phyloP scores from a whole-genome alignment of 2,329 filamentous ascomycete genomes.

The Penicillium griseofulvum region DNA sequence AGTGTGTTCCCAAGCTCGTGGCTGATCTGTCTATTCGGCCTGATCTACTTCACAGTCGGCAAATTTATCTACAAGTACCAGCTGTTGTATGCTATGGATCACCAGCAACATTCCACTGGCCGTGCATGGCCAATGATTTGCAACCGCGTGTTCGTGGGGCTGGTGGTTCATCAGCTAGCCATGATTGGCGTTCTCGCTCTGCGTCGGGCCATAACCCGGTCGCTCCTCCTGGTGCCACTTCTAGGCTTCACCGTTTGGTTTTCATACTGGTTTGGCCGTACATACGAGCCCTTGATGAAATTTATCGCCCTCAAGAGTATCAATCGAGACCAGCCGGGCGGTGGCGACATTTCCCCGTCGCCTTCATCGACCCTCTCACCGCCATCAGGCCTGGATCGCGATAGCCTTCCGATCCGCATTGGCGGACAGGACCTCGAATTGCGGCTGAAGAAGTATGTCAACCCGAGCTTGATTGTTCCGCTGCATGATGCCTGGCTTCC shows the following conservation, averaged over 20 bases:
- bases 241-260: slow-evolving; percentile 84
- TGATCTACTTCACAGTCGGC: slow-evolving; percentile 58
- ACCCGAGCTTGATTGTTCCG: slow-evolving; percentile 46
- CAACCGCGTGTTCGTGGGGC: slow-evolving; percentile 80
- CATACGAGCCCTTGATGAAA: slow-evolving; percentile 83
- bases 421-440: slow-evolving; percentile 42
- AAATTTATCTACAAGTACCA: slow-evolving; percentile 66
- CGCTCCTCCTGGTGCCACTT: slow-evolving; percentile 71
- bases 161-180: slow-evolving; percentile 85
- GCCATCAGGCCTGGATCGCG: slow-evolving; percentile 44
- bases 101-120: slow-evolving; percentile 69
- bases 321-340: slow-evolving; percentile 58
- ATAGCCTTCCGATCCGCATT: slow-evolving; percentile 42
- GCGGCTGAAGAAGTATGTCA: slow-evolving; percentile 47
- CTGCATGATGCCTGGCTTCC: slow-evolving; percentile 47
- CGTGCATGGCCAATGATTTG: slow-evolving; percentile 96
- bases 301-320: slow-evolving; percentile 92
- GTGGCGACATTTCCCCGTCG: slow-evolving; percentile 35
- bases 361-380: slow-evolving; percentile 40
- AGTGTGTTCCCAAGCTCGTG: slow-evolving; percentile 79
- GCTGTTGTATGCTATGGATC: slow-evolving; percentile 96
- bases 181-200: slow-evolving; percentile 84
- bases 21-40: slow-evolving; percentile 72
- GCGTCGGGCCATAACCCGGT: slow-evolving; percentile 68
- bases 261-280: slow-evolving; percentile 72